These are phyloP conservation scores for Pseudofabraea citricarpa DNA, from an alignment of 2,329 filamentous ascomycete species.

Conservation along the genomic window DNA sequence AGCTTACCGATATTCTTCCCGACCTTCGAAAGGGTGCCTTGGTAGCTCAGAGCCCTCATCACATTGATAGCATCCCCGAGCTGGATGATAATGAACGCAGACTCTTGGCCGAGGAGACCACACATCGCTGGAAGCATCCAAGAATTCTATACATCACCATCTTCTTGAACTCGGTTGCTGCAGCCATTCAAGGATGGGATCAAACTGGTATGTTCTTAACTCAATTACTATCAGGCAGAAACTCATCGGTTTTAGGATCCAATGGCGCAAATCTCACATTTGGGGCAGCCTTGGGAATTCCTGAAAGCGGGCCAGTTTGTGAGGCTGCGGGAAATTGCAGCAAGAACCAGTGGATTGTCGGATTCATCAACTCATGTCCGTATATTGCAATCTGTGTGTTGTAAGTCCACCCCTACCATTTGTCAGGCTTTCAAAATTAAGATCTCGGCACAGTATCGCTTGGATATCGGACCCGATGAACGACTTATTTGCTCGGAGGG, in stretches of 20 bases:
- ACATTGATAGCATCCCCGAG: constrained; percentile 57
- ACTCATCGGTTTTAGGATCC: constrained; percentile 31
- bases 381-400: constrained; percentile 42
- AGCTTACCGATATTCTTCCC: constrained; percentile 51
- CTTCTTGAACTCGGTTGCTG: constrained; percentile 61
- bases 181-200: constrained; percentile 49
- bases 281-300: constrained; percentile 30
- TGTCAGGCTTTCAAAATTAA: not conserved
- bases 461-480: constrained; percentile 62
- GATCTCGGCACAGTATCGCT: not conserved
- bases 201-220: constrained; percentile 14
- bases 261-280: constrained; percentile 36
- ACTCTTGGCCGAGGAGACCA: constrained; percentile 54
- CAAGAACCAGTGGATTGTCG: constrained; percentile 42
- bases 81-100: constrained; percentile 56
- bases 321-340: constrained; percentile 4
- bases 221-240: not conserved
- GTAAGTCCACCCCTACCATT: not conserved
- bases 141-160: constrained; percentile 61
- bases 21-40: constrained; percentile 66
- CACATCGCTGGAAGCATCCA: constrained; percentile 65
- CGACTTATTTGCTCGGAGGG: constrained; percentile 51
- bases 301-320: constrained; percentile 15
- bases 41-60: constrained; percentile 64
- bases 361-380: constrained; percentile 52